Base-by-base conservation (phyloP, 805 yeast species). In the Candida maesae region DNA sequence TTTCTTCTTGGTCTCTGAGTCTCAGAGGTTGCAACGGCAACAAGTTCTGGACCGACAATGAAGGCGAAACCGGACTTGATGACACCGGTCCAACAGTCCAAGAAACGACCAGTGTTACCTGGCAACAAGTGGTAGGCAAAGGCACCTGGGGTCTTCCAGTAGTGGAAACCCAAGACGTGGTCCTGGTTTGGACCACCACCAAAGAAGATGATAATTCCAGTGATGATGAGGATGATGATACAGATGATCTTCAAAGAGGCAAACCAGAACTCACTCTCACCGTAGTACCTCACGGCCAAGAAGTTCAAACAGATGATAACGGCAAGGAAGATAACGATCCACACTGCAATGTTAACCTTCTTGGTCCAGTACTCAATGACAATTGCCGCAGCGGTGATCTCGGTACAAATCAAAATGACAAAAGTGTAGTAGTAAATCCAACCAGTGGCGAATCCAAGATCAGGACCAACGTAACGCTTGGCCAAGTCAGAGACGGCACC, bases 181-280 rank as follows among this genome's bases (percentile, higher is more conserved):
- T 56, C 38, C 57, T 62, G 51, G 25, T 57, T 63, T 46, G 86
- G 85, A 33, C 77, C 83, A 46, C 85, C 85, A 44, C 85, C 85
- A 54, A 79, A 75, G 50, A 79, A 77, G 45, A 79, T 74, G 29
- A 77, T 70, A 55, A 76, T 61, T 46, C 80, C 76, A 32, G 74
- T 62, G 28, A 81, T 60, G 42, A 81, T 76, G 46, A 81, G 65
- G 16, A 88, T 87, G 17, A 78, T 55, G 53, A 84, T 73, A 26
- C 84, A 74, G 41, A 83, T 49, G 27, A 84, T 76, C 61, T 84
- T 84, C 59, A 84, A 10, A 2, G 55, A 51, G 0, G 60, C 58
- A 45, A 84, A 74, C 87, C 90, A 83, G 58, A 82, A 84, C 46
- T 66, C 71, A 12, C 65, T 39, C 56, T 79, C 84, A 53, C 84